phyloP scores from a whole-genome alignment of 306 rosid genomes.

The Lagenaria siceraria region DNA sequence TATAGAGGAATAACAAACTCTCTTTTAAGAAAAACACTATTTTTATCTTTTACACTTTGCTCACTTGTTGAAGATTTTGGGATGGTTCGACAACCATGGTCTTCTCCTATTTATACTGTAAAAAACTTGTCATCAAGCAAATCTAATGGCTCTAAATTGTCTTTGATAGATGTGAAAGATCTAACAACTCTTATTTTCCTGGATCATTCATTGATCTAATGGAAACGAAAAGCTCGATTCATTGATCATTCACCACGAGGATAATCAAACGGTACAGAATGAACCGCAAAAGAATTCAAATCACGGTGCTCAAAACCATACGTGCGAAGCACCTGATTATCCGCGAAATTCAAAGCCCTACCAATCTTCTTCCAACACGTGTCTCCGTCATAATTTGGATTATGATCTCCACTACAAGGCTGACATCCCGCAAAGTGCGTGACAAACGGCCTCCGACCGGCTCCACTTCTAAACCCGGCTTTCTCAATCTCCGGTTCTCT shows the following conservation, averaged over 20 bases:
- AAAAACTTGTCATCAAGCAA: no score
- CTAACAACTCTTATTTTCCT: no score
- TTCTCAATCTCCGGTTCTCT: constrained; percentile 38
- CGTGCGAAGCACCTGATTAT: constrained; percentile 65
- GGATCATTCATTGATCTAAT: no score
- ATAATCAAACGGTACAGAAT: constrained; percentile 46
- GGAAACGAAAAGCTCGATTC: no score
- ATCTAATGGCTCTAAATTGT: no score
- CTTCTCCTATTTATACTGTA: no score
- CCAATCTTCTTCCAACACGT: constrained; percentile 73
- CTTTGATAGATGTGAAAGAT: no score
- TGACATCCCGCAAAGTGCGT: constrained; percentile 91
- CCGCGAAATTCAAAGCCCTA: constrained; percentile 59
- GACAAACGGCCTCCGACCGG: constrained; percentile 64
- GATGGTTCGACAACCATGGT: no score
- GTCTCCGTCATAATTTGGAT: constrained; percentile 34
- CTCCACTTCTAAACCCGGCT: constrained; percentile 31
- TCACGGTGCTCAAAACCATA: constrained; percentile 40
- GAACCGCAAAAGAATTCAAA: constrained; percentile 21
- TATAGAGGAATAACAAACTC: no score
- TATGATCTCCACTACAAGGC: constrained; percentile 77
- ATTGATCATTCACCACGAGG: constrained; percentile 8
- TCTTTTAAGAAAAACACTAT: no score
- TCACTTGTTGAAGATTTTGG: no score
- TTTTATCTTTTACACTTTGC: no score